Percentiles rank a stretch among this genome's conserved stretches.
phyloP scores from a whole-genome alignment of 129 eudicot species.

The Flaveria linearis region DNA sequence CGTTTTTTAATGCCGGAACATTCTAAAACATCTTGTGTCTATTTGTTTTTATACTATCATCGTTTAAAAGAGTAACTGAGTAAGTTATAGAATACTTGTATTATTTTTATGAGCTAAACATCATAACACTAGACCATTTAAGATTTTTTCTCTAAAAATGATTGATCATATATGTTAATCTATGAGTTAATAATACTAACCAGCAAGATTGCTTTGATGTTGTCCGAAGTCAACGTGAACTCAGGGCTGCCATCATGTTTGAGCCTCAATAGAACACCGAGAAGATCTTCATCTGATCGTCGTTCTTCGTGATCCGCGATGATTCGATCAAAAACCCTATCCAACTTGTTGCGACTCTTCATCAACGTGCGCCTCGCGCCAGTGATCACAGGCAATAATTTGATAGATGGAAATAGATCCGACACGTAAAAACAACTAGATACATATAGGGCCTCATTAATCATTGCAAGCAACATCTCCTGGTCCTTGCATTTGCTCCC shows the following conservation, averaged over 20 bases:
- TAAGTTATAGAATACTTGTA: no score
- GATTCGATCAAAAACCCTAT: background rate
- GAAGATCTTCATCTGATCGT: background rate
- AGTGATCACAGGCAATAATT: background rate
- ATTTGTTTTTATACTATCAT: no score
- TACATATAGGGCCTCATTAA: background rate
- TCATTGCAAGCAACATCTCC: background rate
- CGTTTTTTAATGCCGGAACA: no score
- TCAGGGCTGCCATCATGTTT: background rate
- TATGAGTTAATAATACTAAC: background rate
- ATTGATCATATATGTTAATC: no score
- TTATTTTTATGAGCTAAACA: no score
- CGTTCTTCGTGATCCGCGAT: background rate
- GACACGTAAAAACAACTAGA: background rate
- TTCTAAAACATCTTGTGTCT: no score
- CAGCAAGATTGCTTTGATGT: background rate
- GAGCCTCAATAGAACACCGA: background rate
- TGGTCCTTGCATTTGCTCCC: background rate
- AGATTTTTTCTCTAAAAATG: background rate
- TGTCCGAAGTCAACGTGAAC: background rate
- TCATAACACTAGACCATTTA: no score
- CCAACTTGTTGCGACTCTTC: background rate
- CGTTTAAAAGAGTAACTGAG: no score
- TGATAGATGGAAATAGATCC: background rate
- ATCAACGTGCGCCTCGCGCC: background rate